A percentile compares a stretch with the other conserved stretches of the same genome.
Evolutionary conservation across 129 eudicot genomes (phyloP).

Genomic region (Lonicera japonica): DNA sequence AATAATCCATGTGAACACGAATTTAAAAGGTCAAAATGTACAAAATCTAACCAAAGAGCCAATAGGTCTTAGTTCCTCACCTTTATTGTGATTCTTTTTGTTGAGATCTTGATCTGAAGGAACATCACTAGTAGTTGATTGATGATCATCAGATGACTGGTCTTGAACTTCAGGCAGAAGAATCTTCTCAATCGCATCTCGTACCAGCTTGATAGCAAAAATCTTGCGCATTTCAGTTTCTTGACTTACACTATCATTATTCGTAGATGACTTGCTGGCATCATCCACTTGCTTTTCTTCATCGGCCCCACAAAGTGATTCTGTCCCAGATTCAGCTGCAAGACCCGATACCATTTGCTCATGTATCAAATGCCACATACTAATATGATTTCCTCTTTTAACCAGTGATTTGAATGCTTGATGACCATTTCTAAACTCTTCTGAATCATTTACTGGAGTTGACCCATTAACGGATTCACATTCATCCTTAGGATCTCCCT

Average conservation of each 20-base stretch:
- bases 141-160: conserved; percentile 51
- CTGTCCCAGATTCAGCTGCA: conserved; percentile 22
- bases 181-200: conserved; percentile 82
- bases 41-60: too few species aligned
- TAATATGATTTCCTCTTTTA: conserved; percentile 45
- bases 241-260: conserved; percentile 22
- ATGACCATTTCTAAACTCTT: too few species aligned
- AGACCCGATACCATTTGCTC: conserved; percentile 49
- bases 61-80: conserved; percentile 5
- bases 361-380: conserved; percentile 88
- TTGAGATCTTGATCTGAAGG: conserved; percentile 29
- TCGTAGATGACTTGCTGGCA: background rate
- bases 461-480: conserved; percentile 4
- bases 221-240: conserved; percentile 57
- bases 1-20: too few species aligned
- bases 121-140: conserved; percentile 41
- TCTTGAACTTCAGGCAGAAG: conserved; percentile 76
- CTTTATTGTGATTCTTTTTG: conserved; percentile 20
- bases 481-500: conserved; percentile 27
- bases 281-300: conserved; percentile 7
- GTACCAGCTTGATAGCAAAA: conserved; percentile 71
- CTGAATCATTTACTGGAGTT: background rate
- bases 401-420: background rate
- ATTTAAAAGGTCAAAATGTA: too few species aligned
- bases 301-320: conserved; percentile 6